A percentile compares a stretch with the other conserved stretches of the same genome.
Conservation (phyloP, 805 yeast species). For the Saccharomyces mikatae region DNA sequence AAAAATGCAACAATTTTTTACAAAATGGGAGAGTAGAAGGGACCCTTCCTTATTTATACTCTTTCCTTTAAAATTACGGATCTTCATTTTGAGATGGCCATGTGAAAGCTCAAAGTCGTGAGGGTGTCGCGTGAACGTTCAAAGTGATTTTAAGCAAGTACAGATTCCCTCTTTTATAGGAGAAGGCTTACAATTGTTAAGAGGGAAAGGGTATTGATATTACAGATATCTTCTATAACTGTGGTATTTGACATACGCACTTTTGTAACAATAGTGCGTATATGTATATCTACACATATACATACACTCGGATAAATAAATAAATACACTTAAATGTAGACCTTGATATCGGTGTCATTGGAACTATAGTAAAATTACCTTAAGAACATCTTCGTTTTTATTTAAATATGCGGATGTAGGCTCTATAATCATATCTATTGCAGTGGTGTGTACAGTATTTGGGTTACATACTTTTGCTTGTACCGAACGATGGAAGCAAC, state of each 20-base stretch:
- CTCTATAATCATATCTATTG: background rate
- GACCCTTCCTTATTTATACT: background rate
- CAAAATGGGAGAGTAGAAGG: background rate
- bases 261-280: background rate
- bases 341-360: background rate
- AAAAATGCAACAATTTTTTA: background rate
- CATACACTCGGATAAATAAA: too few species aligned
- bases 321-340: background rate
- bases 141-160: background rate
- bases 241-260: background rate
- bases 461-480: slow-evolving; percentile 82
- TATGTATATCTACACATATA: background rate
- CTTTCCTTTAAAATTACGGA: background rate
- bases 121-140: background rate
- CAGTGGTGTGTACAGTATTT: slow-evolving; percentile 77
- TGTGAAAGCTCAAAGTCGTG: background rate
- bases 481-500: slow-evolving; percentile 89
- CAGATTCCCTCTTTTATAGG: background rate
- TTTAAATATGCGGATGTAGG: background rate
- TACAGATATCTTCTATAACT: background rate
- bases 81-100: background rate
- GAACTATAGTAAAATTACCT: background rate
- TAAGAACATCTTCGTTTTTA: background rate
- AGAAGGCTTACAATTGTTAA: background rate
- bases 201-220: background rate